A percentile compares a stretch with the other conserved stretches of the same genome.
Conservation (phyloP, 257 asterid genomes). For the Scutellaria minor region DNA sequence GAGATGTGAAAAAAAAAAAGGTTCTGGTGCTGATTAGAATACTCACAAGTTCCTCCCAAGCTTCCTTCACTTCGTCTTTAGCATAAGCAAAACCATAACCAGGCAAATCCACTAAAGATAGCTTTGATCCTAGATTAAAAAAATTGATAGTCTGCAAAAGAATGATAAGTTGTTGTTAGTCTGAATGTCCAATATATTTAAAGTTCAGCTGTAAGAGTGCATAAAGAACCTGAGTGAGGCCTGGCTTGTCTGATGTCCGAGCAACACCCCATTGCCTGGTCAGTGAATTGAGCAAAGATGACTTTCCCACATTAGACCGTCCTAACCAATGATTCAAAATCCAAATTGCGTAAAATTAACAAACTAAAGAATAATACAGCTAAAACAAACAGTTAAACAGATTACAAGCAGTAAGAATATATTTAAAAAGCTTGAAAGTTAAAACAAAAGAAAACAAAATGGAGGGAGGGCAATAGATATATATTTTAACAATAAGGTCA, state of each 20-base stretch:
- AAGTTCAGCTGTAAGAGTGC: constrained; percentile 30
- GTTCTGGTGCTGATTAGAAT: constrained; percentile 31
- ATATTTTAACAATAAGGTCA: too few species aligned
- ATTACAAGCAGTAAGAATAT: background rate
- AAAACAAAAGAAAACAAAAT: constrained; percentile 19
- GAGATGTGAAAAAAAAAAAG: constrained; percentile 8
- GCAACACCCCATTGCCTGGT: constrained; percentile 99
- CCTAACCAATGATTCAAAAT: constrained; percentile 51
- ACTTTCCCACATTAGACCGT: constrained; percentile 96
- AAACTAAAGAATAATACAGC: constrained; percentile 25
- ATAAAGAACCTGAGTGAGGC: constrained; percentile 86
- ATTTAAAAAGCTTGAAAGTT: too few species aligned
- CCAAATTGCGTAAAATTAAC: constrained; percentile 12
- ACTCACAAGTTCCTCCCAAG: constrained; percentile 99
- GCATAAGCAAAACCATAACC: constrained; percentile 99
- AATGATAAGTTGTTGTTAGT: constrained; percentile 35
- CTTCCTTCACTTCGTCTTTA: constrained; percentile 93
- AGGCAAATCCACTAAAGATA: constrained; percentile 91
- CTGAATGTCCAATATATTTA: constrained; percentile 25
- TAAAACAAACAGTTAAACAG: constrained; percentile 11
- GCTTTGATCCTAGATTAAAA: constrained; percentile 82
- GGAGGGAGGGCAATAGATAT: too few species aligned
- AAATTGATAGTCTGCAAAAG: constrained; percentile 78
- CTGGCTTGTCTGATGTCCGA: constrained; percentile 98
- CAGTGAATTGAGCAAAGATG: constrained; percentile 84